A percentile compares a stretch with the other conserved stretches of the same genome.
Evolutionary conservation across 805 yeast species (phyloP).

Genomic region (Komagataella ulmi): DNA sequence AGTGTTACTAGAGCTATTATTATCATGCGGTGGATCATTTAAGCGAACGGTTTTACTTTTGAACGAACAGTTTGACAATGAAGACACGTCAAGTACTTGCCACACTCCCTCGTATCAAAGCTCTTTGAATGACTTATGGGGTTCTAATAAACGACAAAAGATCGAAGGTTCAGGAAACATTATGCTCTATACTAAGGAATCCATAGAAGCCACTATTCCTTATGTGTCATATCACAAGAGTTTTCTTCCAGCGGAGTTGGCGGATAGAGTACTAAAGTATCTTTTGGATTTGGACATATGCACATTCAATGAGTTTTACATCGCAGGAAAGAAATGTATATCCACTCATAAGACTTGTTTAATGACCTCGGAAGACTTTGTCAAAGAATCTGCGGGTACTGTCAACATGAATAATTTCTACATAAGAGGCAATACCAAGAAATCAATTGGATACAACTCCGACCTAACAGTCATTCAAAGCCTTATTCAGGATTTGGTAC

Average conservation of each 20-base stretch:
- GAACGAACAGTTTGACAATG: slow-evolving; percentile 16
- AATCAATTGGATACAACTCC: slow-evolving; percentile 18
- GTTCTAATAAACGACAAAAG: neutral
- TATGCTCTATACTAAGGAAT: slow-evolving; percentile 33
- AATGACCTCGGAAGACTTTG: slow-evolving; percentile 13
- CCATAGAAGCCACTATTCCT: slow-evolving; percentile 34
- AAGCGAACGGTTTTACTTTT: slow-evolving; percentile 25
- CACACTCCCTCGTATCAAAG: slow-evolving; percentile 1
- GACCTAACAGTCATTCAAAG: slow-evolving; percentile 26
- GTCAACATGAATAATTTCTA: slow-evolving; percentile 7
- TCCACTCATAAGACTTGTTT: slow-evolving; percentile 41
- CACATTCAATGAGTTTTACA: slow-evolving; percentile 32
- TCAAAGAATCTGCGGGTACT: slow-evolving; percentile 6
- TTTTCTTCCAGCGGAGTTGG: slow-evolving; percentile 36
- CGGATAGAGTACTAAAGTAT: slow-evolving; percentile 28
- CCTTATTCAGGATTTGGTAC: slow-evolving; percentile 24
- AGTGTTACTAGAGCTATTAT: slow-evolving; percentile 34
- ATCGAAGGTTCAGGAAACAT: slow-evolving; percentile 4
- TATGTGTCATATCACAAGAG: slow-evolving; percentile 35
- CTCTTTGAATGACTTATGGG: neutral
- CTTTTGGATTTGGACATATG: slow-evolving; percentile 28
- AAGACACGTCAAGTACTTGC: neutral
- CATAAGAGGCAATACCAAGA: slow-evolving; percentile 11
- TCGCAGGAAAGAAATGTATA: slow-evolving; percentile 48
- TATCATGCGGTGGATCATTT: slow-evolving; percentile 41